Conservation (phyloP, 768 basidiomycete genomes). For the Mycena kentingensis region DNA sequence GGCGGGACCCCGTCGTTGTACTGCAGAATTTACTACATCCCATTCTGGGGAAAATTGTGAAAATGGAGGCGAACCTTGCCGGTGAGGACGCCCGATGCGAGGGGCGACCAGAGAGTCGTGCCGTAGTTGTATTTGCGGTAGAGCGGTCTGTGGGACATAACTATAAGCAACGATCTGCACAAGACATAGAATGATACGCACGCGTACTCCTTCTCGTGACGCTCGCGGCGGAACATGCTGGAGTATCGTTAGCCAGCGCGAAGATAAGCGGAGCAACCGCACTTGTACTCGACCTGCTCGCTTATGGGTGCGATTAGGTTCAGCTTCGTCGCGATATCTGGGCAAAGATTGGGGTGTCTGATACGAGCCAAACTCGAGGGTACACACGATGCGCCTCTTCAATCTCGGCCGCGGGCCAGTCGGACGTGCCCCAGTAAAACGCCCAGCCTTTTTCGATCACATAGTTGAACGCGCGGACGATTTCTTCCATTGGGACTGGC, state of each 20-base stretch:
- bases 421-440: conserved; percentile 75
- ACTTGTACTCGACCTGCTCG: conserved; percentile 79
- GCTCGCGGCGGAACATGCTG: conserved; percentile 77
- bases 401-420: conserved; percentile 74
- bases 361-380: too few species aligned
- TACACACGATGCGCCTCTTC: conserved; percentile 70
- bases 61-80: conserved; percentile 58
- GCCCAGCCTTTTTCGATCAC: conserved; percentile 72
- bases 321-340: conserved; percentile 67
- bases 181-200: conserved; percentile 37
- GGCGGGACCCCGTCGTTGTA: neutral
- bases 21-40: neutral
- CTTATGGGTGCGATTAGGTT: conserved; percentile 69
- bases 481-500: conserved; percentile 69
- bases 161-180: neutral
- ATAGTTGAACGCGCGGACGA: conserved; percentile 79
- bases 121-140: conserved; percentile 70
- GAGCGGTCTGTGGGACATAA: conserved; percentile 42
- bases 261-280: conserved; percentile 17
- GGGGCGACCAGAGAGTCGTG: conserved; percentile 73
- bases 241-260: neutral
- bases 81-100: conserved; percentile 77
- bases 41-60: neutral
- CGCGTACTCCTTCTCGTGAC: conserved; percentile 81
- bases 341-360: too few species aligned